Evolutionary conservation across 768 basidiomycete genomes (phyloP).

Genomic region (Lyophyllum atratum): DNA sequence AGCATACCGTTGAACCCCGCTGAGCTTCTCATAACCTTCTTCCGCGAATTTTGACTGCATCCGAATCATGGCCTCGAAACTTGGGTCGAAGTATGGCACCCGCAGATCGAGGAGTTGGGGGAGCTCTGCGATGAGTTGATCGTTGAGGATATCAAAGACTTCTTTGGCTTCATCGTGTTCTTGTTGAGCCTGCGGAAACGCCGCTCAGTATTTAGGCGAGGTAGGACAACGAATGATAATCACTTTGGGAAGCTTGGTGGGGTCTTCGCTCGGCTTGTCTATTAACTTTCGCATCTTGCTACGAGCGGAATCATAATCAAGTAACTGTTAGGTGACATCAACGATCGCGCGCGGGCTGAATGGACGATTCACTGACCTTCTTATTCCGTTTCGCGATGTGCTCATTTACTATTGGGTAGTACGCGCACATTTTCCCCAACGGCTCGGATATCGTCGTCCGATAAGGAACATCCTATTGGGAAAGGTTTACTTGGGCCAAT

Average conservation of each 20-base stretch:
- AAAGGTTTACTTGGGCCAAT: neutral
- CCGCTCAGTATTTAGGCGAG: neutral
- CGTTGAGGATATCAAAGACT: conserved; percentile 90
- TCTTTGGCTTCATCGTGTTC: conserved; percentile 95
- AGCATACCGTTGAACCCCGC: conserved; percentile 83
- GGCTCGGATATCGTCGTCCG: conserved; percentile 95
- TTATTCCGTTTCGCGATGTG: conserved; percentile 94
- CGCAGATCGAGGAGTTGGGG: conserved; percentile 93
- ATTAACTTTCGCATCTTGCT: conserved; percentile 86
- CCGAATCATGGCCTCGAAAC: conserved; percentile 98
- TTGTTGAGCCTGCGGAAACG: conserved; percentile 75
- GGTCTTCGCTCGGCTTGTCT: conserved; percentile 93
- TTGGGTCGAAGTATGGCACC: conserved; percentile 97
- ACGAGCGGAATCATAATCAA: conserved; percentile 94
- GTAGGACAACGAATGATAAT: neutral
- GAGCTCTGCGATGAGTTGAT: conserved; percentile 87
- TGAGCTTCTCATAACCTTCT: conserved; percentile 96
- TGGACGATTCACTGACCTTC: conserved; percentile 58
- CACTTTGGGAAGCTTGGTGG: conserved; percentile 79
- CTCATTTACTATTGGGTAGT: conserved; percentile 92
- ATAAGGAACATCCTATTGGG: conserved; percentile 83
- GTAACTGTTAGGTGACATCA: conserved; percentile 46
- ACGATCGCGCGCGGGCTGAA: neutral
- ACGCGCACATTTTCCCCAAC: conserved; percentile 93
- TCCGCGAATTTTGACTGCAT: conserved; percentile 98